phyloP scores from a whole-genome alignment of 2,329 filamentous ascomycete species.

The Scytalidium lignicola region DNA sequence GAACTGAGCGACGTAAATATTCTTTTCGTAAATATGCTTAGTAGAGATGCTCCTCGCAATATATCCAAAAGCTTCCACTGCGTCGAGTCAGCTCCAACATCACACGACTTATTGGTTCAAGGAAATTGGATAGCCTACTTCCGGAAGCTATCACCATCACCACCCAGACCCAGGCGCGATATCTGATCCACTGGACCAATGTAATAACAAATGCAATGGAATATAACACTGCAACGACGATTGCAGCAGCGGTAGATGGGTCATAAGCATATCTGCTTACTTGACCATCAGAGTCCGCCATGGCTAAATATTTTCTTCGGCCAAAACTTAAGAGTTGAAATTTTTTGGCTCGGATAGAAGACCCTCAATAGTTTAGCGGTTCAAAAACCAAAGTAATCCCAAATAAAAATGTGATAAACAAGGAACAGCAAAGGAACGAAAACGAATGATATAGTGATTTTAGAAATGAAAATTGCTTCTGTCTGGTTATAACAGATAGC shows the following conservation, averaged over 20 bases:
- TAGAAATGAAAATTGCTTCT: too few relatives aligned
- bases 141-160: constrained; percentile 28
- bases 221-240: constrained; percentile 25
- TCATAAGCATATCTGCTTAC: constrained; percentile 17
- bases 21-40: constrained; percentile 9
- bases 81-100: background rate
- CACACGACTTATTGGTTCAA: background rate
- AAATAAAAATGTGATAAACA: too few relatives aligned
- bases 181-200: constrained; percentile 27
- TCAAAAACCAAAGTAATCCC: too few relatives aligned
- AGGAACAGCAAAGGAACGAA: too few relatives aligned
- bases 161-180: constrained; percentile 27
- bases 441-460: too few relatives aligned
- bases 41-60: constrained; percentile 14
- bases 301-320: too few relatives aligned
- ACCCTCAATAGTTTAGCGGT: too few relatives aligned
- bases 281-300: background rate
- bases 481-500: background rate
- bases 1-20: constrained; percentile 23
- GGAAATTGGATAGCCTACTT: constrained; percentile 18
- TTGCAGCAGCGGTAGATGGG: constrained; percentile 26
- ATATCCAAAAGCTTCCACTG: constrained; percentile 20
- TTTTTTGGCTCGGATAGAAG: too few relatives aligned
- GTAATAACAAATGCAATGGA: constrained; percentile 21
- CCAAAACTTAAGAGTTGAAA: too few relatives aligned